These are phyloP conservation scores for Parietaria judaica DNA, from an alignment of 306 rosid species.

Conservation along the genomic window DNA sequence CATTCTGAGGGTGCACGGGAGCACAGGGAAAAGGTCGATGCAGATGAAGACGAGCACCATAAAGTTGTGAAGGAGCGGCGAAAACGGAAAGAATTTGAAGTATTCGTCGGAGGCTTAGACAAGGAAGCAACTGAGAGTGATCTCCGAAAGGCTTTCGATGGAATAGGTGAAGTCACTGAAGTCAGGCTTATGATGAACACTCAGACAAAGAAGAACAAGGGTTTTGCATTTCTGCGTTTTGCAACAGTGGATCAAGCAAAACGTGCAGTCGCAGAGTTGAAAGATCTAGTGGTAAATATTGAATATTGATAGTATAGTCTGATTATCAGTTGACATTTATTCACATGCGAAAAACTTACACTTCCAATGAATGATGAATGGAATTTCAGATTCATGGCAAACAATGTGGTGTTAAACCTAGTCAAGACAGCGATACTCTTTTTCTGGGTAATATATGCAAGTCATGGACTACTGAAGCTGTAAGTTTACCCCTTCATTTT, in stretches of 20 bases:
- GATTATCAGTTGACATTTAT: slow-evolving; percentile 20
- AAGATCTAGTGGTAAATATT: slow-evolving; percentile 73
- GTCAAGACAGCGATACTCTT: slow-evolving; percentile 96
- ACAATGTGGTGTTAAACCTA: slow-evolving; percentile 91
- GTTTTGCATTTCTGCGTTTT: slow-evolving; percentile 94
- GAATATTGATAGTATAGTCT: slow-evolving; percentile 14
- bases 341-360: slow-evolving; percentile 15
- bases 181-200: slow-evolving; percentile 94
- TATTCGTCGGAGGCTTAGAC: slow-evolving; percentile 96
- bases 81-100: slow-evolving; percentile 88
- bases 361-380: slow-evolving; percentile 21
- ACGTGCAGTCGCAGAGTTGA: slow-evolving; percentile 73
- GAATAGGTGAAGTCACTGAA: slow-evolving; percentile 80
- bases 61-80: slow-evolving; percentile 86
- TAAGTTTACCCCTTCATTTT: slow-evolving; percentile 44
- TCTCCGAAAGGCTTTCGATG: slow-evolving; percentile 63
- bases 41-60: slow-evolving; percentile 77
- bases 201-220: slow-evolving; percentile 91
- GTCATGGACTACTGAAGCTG: slow-evolving; percentile 90
- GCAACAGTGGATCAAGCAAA: slow-evolving; percentile 85
- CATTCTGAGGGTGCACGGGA: slow-evolving; percentile 67
- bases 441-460: slow-evolving; percentile 95
- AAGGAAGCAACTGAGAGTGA: slow-evolving; percentile 89
- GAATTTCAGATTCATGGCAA: slow-evolving; percentile 93
- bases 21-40: slow-evolving; percentile 52